A percentile compares a stretch with the other conserved stretches of the same genome.
These are phyloP conservation scores for Termitomyces heimii DNA, from an alignment of 768 basidiomycete species.

Conservation along the genomic window DNA sequence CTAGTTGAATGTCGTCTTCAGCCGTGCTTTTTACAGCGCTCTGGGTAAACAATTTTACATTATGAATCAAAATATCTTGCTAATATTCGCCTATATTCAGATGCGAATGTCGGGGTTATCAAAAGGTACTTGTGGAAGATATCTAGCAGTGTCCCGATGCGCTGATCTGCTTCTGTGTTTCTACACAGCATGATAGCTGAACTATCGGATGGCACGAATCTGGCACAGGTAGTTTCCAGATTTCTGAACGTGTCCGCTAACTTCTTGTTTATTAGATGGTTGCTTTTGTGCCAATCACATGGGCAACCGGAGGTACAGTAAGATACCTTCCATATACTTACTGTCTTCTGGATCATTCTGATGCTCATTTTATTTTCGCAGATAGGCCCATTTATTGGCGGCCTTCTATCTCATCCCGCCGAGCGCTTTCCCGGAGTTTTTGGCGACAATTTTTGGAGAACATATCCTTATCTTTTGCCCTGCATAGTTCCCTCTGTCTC, in stretches of 20 bases:
- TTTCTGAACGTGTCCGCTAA: not conserved
- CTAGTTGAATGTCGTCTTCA: slow-evolving; percentile 16
- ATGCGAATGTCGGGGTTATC: slow-evolving; percentile 64
- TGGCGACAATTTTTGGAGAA: slow-evolving; percentile 37
- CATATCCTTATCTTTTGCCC: slow-evolving; percentile 61
- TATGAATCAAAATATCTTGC: not conserved
- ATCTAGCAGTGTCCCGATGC: not conserved
- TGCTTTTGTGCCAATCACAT: slow-evolving; percentile 55
- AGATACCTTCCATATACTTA: not conserved
- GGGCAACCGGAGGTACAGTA: slow-evolving; percentile 22
- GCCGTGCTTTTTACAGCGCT: slow-evolving; percentile 64
- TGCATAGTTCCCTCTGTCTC: slow-evolving; percentile 62
- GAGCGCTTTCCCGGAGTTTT: slow-evolving; percentile 48
- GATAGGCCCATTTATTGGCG: slow-evolving; percentile 52
- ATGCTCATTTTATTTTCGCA: slow-evolving; percentile 1
- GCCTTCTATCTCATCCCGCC: slow-evolving; percentile 46
- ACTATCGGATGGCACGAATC: slow-evolving; percentile 66
- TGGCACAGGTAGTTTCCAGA: slow-evolving; percentile 40
- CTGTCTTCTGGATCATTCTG: not conserved
- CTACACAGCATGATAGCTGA: slow-evolving; percentile 57
- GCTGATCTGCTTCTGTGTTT: not conserved
- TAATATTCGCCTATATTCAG: slow-evolving; percentile 14
- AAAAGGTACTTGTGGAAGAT: slow-evolving; percentile 34
- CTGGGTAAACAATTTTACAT: slow-evolving; percentile 38
- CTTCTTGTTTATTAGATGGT: slow-evolving; percentile 34